Percentiles rank a stretch among this genome's conserved stretches.
Conservation (phyloP, 768 basidiomycete species). For the Phanerodontia chrysosporium region DNA sequence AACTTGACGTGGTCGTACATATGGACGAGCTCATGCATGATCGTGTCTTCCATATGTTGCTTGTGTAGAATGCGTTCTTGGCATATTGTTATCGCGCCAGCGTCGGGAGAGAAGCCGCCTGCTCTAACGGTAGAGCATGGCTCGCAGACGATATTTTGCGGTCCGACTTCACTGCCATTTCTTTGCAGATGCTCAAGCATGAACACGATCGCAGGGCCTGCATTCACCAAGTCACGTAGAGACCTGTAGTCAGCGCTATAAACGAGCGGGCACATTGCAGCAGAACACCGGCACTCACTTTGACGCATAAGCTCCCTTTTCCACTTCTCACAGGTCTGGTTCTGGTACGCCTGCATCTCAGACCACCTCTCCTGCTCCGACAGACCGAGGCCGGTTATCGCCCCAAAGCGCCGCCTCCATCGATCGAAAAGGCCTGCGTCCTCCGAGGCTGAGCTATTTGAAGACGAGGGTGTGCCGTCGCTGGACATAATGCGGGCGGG, state of each 20-base stretch:
- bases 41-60: conserved; percentile 87
- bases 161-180: conserved; percentile 65
- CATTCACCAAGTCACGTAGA: neutral
- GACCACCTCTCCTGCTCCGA: conserved; percentile 38
- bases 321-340: conserved; percentile 47
- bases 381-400: conserved; percentile 49
- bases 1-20: conserved; percentile 95
- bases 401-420: conserved; percentile 48
- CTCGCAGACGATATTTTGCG: conserved; percentile 73
- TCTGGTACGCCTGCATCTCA: conserved; percentile 33
- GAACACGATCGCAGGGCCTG: conserved; percentile 85
- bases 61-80: conserved; percentile 78
- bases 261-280: neutral
- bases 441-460: conserved; percentile 9
- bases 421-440: conserved; percentile 36
- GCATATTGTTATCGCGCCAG: conserved; percentile 80
- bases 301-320: conserved; percentile 43
- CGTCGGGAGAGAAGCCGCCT: conserved; percentile 80
- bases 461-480: conserved; percentile 9
- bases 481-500: neutral
- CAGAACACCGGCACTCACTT: conserved; percentile 32
- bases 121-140: conserved; percentile 73
- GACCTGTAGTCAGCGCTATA: neutral
- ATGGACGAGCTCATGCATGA: conserved; percentile 92
- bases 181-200: conserved; percentile 88